Conservation (phyloP, 2,329 filamentous ascomycete genomes). For the Colletotrichum ledebouriae region DNA sequence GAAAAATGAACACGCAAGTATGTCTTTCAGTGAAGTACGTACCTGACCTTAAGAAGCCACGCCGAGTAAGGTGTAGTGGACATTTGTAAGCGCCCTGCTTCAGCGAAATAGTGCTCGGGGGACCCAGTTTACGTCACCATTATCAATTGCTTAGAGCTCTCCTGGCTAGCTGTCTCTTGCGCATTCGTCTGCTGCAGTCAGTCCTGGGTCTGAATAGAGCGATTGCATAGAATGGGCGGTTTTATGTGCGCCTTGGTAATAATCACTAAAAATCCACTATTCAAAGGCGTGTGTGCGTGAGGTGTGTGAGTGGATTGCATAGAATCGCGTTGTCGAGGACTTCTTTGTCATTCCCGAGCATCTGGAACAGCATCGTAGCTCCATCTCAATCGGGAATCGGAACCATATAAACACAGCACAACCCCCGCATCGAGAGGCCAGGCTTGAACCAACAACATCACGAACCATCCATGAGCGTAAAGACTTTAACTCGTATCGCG, state of each 20-base stretch:
- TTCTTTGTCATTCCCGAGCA: too few relatives aligned
- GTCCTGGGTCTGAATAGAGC: background rate
- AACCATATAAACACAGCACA: too few relatives aligned
- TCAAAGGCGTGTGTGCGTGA: too few relatives aligned
- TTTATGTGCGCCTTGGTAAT: background rate
- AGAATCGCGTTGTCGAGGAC: background rate
- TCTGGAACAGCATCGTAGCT: too few relatives aligned
- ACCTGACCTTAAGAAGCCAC: constrained; percentile 20
- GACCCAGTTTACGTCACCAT: constrained; percentile 52
- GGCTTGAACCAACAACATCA: background rate
- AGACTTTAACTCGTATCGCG: constrained; percentile 18
- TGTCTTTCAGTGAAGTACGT: background rate
- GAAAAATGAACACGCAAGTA: too few relatives aligned
- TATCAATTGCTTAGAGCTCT: constrained; percentile 46
- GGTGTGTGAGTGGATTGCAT: background rate
- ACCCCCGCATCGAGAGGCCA: too few relatives aligned
- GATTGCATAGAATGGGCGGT: background rate
- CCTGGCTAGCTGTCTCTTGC: background rate
- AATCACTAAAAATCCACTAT: background rate
- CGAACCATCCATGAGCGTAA: constrained; percentile 10
- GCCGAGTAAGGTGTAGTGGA: constrained; percentile 13
- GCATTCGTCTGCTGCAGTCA: background rate
- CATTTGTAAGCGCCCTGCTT: constrained; percentile 36
- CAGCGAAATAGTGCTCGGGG: background rate
- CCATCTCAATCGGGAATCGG: too few relatives aligned